Percentiles rank a stretch among this genome's conserved stretches.
These are phyloP conservation scores for Cryptosporidium viatorum DNA, from an alignment of 169 alveolate species.

Conservation along the genomic window DNA sequence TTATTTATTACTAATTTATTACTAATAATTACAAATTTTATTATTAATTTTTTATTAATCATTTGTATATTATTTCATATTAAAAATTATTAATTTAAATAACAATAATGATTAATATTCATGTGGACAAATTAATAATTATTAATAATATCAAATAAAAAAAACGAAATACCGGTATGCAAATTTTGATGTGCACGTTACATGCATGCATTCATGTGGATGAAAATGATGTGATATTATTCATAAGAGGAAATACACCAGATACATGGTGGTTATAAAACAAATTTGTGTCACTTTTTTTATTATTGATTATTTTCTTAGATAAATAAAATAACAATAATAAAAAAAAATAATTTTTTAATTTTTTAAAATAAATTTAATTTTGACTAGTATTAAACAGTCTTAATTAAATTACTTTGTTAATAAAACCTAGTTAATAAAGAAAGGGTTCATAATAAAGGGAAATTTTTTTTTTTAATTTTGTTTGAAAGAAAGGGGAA, in stretches of 20 bases:
- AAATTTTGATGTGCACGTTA: slow-evolving; percentile 9
- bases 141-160: background rate
- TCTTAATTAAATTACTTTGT: slow-evolving; percentile 4
- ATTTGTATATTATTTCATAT: background rate
- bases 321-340: slow-evolving; percentile 13
- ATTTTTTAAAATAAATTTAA: background rate
- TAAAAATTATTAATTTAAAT: too few relatives aligned
- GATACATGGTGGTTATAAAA: background rate
- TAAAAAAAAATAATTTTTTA: background rate
- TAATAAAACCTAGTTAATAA: background rate
- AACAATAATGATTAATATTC: background rate
- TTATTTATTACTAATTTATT: background rate
- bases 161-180: slow-evolving; percentile 27
- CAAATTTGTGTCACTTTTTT: slow-evolving; percentile 6
- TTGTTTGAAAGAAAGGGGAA: background rate
- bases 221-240: slow-evolving; percentile 11
- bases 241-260: slow-evolving; percentile 24
- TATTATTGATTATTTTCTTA: slow-evolving; percentile 8
- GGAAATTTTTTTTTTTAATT: background rate
- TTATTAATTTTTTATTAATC: background rate
- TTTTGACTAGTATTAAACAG: slow-evolving; percentile 8
- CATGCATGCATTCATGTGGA: slow-evolving; percentile 69
- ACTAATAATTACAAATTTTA: background rate
- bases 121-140: slow-evolving; percentile 19
- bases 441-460: background rate